A percentile compares a stretch with the other conserved stretches of the same genome.
phyloP scores from a whole-genome alignment of 2,329 filamentous ascomycete genomes.

The Clarireedia paspali region DNA sequence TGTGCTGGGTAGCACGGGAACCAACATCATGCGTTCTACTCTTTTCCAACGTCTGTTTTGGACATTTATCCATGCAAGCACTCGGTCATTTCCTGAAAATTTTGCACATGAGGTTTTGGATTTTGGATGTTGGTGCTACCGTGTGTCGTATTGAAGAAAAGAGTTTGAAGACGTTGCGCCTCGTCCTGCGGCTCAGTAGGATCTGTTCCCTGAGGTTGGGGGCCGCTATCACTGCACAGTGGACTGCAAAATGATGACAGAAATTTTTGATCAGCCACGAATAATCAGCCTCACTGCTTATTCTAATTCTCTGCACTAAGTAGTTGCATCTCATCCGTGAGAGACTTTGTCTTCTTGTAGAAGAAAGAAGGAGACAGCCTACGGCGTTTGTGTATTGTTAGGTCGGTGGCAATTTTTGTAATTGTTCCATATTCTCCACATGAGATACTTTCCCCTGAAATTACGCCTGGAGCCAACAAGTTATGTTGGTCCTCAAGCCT shows the following conservation, averaged over 20 bases:
- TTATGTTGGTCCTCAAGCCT: not conserved
- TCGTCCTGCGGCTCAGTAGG: constrained; percentile 1
- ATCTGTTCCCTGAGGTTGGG: not conserved
- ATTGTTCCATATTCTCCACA: not conserved
- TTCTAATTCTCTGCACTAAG: not conserved
- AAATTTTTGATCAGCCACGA: constrained; percentile 1
- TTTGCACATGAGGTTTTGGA: too few species aligned
- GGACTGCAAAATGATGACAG: not conserved
- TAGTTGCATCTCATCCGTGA: not conserved
- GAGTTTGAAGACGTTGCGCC: not conserved
- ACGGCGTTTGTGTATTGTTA: too few species aligned
- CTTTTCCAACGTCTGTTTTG: too few species aligned
- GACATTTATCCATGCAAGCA: too few species aligned
- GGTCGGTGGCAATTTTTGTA: not conserved
- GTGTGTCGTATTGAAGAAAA: not conserved
- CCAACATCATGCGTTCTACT: too few species aligned
- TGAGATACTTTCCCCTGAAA: not conserved
- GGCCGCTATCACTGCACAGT: not conserved
- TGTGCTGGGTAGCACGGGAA: too few species aligned
- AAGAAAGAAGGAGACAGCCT: not conserved
- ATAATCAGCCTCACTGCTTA: constrained; percentile 1
- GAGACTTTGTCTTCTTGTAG: not conserved
- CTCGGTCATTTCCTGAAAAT: too few species aligned
- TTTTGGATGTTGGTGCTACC: not conserved
- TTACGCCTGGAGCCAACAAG: not conserved